Evolutionary conservation across 345 rosid species (phyloP), one percentile per base, ranked within the genome.

Genomic region (Ceriops tagal): DNA sequence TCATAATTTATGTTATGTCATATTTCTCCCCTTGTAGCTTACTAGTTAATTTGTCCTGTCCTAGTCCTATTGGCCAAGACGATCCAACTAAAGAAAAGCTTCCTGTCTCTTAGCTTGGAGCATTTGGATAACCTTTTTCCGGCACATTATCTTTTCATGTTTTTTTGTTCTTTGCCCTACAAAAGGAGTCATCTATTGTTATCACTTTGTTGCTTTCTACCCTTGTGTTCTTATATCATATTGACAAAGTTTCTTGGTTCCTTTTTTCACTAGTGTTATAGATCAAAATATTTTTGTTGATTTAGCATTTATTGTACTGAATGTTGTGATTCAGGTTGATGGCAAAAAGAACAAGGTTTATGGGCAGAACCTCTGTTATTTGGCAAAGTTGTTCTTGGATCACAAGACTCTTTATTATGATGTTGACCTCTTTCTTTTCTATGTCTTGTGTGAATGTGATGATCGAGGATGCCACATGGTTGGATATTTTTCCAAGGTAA

Each of bases 381-480:
- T 96, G 82, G 99, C 99, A 1, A 96, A 96, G 81, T 75, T 96
- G 75, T 96, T 96, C 77, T 96, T 96, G 66, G 99, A 96, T 82
- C 98, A 92, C 87, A 96, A 96, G 81, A 96, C 99, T 56, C 99
- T 92, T 64, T 96, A 96, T 77, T 96, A 96, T 74, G 99, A 96
- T 46, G 99, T 96, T 64, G 98, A 95, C 75, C 81, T 95, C 73
- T 95, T 92, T 80, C 87, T 95, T 53, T 95, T 95, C 77, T 95
- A 95, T 49, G 76, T 95, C 65, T 82, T 95, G 76, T 95, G 98
- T 22, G 99, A 95, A 82, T 95, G 97, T 69, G 99, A 95, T 80
- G 99, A 95, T 80, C 93, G 99, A 30, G 99, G 99, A 68, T 95
- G 99, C 86, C 99, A 95, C 84, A 95, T 92, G 98, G 98, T 92